These are phyloP conservation scores for Ceratocystis destructans DNA, from an alignment of 2,329 filamentous ascomycete species.

Conservation along the genomic window DNA sequence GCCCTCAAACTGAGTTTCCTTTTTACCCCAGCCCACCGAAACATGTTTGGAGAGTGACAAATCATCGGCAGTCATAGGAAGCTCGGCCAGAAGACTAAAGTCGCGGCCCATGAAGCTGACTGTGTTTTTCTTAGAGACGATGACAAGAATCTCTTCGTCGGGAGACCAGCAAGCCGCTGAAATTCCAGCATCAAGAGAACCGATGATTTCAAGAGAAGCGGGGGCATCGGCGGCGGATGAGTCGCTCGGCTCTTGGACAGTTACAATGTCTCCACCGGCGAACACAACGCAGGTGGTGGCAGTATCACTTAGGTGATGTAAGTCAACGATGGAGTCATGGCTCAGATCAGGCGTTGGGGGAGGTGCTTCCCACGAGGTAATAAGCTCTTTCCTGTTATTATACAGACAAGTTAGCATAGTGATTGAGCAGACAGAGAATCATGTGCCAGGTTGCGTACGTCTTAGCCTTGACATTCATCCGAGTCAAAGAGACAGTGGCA, in stretches of 20 bases:
- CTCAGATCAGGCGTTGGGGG: constrained; percentile 62
- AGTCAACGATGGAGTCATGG: constrained; percentile 59
- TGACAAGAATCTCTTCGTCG: constrained; percentile 77
- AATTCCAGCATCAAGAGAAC: constrained; percentile 86
- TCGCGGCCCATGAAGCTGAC: constrained; percentile 84
- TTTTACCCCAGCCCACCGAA: constrained; percentile 95
- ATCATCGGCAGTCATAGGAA: constrained; percentile 59
- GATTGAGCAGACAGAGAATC: background rate
- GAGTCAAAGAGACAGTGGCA: constrained; percentile 56
- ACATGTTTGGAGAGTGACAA: constrained; percentile 84
- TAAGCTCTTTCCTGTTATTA: constrained; percentile 25
- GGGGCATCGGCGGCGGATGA: constrained; percentile 23
- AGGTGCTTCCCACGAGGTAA: constrained; percentile 82
- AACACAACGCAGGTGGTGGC: constrained; percentile 68
- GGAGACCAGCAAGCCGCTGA: constrained; percentile 84
- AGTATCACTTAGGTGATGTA: constrained; percentile 78
- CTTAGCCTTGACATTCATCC: constrained; percentile 37
- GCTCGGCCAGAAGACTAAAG: constrained; percentile 71
- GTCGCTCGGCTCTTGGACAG: constrained; percentile 54
- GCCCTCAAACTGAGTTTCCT: constrained; percentile 94
- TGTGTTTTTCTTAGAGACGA: constrained; percentile 66
- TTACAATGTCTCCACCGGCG: constrained; percentile 78
- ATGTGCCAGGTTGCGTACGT: constrained; percentile 27
- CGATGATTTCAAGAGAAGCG: constrained; percentile 76
- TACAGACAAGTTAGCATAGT: background rate